A percentile compares a stretch with the other conserved stretches of the same genome.
These are phyloP conservation scores for Backusella sp. DNA, from an alignment of 192 early-diverging fungal species.

Conservation along the genomic window DNA sequence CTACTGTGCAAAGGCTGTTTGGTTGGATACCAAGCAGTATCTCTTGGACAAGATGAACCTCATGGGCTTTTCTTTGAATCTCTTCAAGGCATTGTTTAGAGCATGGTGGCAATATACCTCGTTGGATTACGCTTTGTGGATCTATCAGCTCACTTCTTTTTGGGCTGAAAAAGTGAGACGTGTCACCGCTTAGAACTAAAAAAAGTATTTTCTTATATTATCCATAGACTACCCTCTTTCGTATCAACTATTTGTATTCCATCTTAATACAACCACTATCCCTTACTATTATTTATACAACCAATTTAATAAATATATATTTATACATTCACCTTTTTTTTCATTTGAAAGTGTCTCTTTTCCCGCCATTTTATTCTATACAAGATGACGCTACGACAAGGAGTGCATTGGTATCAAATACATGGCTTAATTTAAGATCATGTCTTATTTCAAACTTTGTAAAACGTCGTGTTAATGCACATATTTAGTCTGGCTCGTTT, in stretches of 20 bases:
- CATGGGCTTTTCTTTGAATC: not conserved
- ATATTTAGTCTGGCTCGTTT: not conserved
- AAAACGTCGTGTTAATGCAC: not conserved
- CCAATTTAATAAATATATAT: not conserved
- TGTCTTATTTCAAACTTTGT: not conserved
- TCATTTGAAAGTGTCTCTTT: not conserved
- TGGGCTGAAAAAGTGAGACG: slow-evolving; percentile 2
- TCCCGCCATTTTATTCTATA: not conserved
- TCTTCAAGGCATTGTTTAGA: slow-evolving; percentile 13
- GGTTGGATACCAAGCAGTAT: slow-evolving; percentile 24
- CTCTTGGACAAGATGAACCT: slow-evolving; percentile 1
- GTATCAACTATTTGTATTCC: not conserved
- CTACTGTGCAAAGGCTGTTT: slow-evolving; percentile 35
- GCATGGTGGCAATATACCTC: slow-evolving; percentile 17
- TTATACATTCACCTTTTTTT: not conserved
- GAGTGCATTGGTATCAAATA: not conserved
- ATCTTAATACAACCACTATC: not conserved
- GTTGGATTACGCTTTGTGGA: not conserved
- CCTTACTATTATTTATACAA: not conserved
- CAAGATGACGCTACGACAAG: not conserved
- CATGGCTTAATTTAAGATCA: not conserved
- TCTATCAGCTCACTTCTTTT: slow-evolving; percentile 5
- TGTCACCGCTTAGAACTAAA: not conserved
- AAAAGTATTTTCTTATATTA: not conserved
- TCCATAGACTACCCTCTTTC: not conserved